phyloP scores from a whole-genome alignment of 1,139 yeast genomes.

The Taphrina pruni region DNA sequence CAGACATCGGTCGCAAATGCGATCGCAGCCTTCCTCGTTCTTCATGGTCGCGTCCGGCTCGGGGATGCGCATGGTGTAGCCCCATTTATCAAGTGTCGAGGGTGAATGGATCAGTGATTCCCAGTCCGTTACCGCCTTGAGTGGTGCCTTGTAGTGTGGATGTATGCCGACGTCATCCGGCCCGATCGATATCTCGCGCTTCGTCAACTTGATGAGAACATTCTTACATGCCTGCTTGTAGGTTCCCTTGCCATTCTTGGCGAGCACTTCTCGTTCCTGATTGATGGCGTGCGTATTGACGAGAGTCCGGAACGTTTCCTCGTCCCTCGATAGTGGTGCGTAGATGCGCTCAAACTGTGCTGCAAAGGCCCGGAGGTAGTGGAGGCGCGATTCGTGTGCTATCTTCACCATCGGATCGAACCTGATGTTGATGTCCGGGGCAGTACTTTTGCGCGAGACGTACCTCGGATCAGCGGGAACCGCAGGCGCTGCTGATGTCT shows the following conservation, averaged over 20 bases:
- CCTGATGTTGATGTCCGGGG: conserved; percentile 10
- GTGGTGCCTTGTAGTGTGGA: conserved; percentile 11
- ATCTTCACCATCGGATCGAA: conserved; percentile 24
- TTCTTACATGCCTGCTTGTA: conserved; percentile 29
- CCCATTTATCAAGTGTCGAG: conserved; percentile 35
- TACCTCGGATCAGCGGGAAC: conserved; percentile 18
- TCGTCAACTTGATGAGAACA: conserved; percentile 23
- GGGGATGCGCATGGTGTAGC: conserved; percentile 32
- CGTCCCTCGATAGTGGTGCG: conserved; percentile 2
- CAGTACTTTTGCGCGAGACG: neutral
- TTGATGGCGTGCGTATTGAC: conserved; percentile 22
- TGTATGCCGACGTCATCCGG: conserved; percentile 11
- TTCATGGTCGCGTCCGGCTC: conserved; percentile 13
- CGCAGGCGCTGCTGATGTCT: neutral
- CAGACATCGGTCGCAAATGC: conserved; percentile 41
- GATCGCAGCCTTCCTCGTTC: conserved; percentile 28
- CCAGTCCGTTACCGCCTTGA: conserved; percentile 11
- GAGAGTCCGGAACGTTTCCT: neutral
- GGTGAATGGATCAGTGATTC: conserved; percentile 22
- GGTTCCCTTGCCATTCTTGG: conserved; percentile 19
- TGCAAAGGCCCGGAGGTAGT: conserved; percentile 17
- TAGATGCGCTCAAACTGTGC: conserved; percentile 31
- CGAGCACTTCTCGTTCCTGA: conserved; percentile 21
- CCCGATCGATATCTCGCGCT: conserved; percentile 11
- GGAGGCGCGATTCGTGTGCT: conserved; percentile 30